phyloP scores from a whole-genome alignment of 768 basidiomycete species.

The Auricularia sp. region DNA sequence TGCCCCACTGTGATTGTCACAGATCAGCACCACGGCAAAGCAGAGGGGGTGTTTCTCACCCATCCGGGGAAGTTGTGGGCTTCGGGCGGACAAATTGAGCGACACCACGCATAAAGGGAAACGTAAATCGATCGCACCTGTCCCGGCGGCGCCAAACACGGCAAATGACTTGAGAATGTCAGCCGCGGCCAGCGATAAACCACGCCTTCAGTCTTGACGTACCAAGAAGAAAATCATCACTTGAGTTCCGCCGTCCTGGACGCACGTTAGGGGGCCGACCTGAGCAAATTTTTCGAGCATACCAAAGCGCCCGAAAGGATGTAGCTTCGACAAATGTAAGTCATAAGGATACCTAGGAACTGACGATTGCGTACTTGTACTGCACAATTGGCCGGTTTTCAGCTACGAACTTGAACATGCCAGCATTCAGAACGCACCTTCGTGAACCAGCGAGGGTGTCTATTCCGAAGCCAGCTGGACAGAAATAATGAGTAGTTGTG shows the following conservation, averaged over 20 bases:
- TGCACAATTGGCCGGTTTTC: background rate
- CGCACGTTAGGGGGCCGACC: background rate
- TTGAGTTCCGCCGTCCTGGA: slow-evolving; percentile 27
- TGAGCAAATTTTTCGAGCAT: background rate
- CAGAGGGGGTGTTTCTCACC: slow-evolving; percentile 5
- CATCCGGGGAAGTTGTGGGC: slow-evolving; percentile 12
- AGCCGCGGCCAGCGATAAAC: slow-evolving; percentile 12
- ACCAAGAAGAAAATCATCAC: slow-evolving; percentile 12
- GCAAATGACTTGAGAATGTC: slow-evolving; percentile 13
- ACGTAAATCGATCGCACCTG: background rate
- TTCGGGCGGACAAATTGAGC: background rate
- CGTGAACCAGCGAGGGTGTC: slow-evolving; percentile 29
- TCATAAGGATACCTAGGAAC: slow-evolving; percentile 8
- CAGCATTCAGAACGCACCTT: slow-evolving; percentile 14
- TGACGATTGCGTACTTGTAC: background rate
- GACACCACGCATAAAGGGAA: background rate
- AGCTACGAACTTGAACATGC: background rate
- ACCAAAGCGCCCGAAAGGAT: slow-evolving; percentile 28
- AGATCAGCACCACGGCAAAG: background rate
- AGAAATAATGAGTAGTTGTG: background rate
- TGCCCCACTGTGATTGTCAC: slow-evolving; percentile 11
- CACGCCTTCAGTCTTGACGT: background rate
- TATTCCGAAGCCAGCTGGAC: slow-evolving; percentile 20
- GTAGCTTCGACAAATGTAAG: slow-evolving; percentile 19
- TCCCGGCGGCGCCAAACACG: slow-evolving; percentile 21